Base-by-base conservation (phyloP, 106 monocot genomes). In the Allium cepa region DNA sequence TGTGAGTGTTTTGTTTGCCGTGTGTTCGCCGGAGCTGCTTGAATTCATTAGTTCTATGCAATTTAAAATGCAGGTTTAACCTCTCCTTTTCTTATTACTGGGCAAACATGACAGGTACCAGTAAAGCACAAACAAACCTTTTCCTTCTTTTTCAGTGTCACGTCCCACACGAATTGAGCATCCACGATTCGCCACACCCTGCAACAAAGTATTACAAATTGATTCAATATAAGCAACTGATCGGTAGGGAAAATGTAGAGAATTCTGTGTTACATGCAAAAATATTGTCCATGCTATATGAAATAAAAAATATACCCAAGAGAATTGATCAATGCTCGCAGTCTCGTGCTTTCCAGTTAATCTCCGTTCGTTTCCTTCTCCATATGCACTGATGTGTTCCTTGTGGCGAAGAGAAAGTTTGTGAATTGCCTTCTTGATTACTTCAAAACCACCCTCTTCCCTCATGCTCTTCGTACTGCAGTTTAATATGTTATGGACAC, bases 301-400 rank as follows among this genome's bases (percentile, higher is more conserved):
- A 36, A 36, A 36, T 36, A 36, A 36, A 36, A 36, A 5, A 36
- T 36, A 56, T 93, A 93, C 92, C 92, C 88, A 93, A 70, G 88
- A 88, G 71, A 92, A 93, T 27, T 76, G 76, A 79, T 93, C 77
- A 10, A 93, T 93, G 80, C 71, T 70, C 26, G 92, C 92, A 22
- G 92, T 93, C 80, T 93, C 92, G 12, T 93, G 92, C 48, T 81
- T 81, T n/a, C 88, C 92, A 17, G 92, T 93, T 83, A 93, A 70
- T 57, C 92, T 78, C 53, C 92, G 57, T 72, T 93, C 92, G 46
- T 93, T 93, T 65, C 92, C 92, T 88, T 93, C 92, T 18, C 92
- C 92, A 68, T 93, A 93, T 18, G 92, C 88, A 27, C 85, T 88
- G 11, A 93, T 93, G 59, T 93, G 92, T 7, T 85, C 88, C 50